Evolutionary conservation across 2,329 filamentous ascomycete species (phyloP).

Genomic region (Mycocentrospora acerina): DNA sequence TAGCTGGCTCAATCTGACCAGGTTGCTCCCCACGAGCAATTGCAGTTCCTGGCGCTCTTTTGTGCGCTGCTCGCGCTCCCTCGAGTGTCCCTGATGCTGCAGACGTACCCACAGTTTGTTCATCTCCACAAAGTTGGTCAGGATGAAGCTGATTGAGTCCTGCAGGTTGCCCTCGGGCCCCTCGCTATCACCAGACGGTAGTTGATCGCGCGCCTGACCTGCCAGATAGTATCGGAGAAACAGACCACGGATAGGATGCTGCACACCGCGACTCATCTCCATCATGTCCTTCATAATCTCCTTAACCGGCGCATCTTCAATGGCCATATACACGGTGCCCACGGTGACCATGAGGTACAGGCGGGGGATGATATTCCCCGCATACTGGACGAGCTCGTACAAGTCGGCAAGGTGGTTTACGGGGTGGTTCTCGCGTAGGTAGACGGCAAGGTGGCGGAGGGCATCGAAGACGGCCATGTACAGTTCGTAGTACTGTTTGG

Average conservation of each 20-base stretch:
- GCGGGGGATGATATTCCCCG: slow-evolving; percentile 93
- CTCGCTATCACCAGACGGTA: slow-evolving; percentile 80
- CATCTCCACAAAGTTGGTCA: slow-evolving; percentile 99
- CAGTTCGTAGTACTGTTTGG: slow-evolving; percentile 99
- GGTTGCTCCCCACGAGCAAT: slow-evolving; percentile 91
- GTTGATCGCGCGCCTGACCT: slow-evolving; percentile 86
- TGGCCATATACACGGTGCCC: slow-evolving; percentile 97
- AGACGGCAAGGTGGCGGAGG: slow-evolving; percentile 90
- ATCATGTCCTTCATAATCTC: slow-evolving; percentile 99
- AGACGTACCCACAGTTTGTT: slow-evolving; percentile 98
- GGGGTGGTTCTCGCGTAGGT: slow-evolving; percentile 95
- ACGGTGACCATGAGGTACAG: slow-evolving; percentile 99
- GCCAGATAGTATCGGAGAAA: slow-evolving; percentile 96
- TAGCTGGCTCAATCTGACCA: slow-evolving; percentile 90
- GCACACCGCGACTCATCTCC: slow-evolving; percentile 98
- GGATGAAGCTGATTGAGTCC: slow-evolving; percentile 95
- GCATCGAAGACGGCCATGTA: slow-evolving; percentile 99
- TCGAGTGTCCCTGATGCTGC: slow-evolving; percentile 95
- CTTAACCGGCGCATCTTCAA: slow-evolving; percentile 96
- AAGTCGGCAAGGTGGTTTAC: slow-evolving; percentile 97
- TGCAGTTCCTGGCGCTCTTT: slow-evolving; percentile 95
- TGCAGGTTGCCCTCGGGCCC: slow-evolving; percentile 94
- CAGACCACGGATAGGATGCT: slow-evolving; percentile 92
- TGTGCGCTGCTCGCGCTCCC: slow-evolving; percentile 88
- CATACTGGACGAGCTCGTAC: slow-evolving; percentile 97